Evolutionary conservation across 192 early-diverging fungal genomes (phyloP), one percentile per base, ranked within the genome.

Genomic region (Umbelopsis sp.): DNA sequence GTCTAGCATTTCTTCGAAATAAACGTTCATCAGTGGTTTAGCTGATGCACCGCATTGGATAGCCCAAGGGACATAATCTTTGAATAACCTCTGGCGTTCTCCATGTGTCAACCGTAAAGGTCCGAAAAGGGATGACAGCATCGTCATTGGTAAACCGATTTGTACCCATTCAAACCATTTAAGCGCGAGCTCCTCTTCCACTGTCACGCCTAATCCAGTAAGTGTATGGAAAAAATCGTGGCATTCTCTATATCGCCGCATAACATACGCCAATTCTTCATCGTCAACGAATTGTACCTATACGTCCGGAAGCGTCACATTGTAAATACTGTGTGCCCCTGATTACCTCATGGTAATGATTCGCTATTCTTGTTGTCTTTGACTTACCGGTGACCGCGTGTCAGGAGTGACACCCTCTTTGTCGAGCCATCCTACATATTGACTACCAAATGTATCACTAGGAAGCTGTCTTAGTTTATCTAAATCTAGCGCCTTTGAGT

Each of bases 91-190:
- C 21, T 71, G 64, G 16, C 91, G 78, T 76, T 97, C 89, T 18
- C 66, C 47, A 1, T 76, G 66, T 0, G 83, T 80, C 67, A 98
- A 77, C 15, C 88, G 74, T 58, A 97, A 69, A 0, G 94, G 95
- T 0, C 95, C 97, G 77, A 94, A 84, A 7, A 92, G 66, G n/a
- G 91, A 91, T 15, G 89, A 86, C n/a, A 97, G 75, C 76, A 91
- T 79, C 0, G 92, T 89, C 76, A 99, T 90, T 13, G 97, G 97
- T 58, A 99, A 74, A 2, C 93, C 94, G 1, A 91, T 95, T 74
- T 99, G 97, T 12, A 84, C 85, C 80, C 91, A 89, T 78, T 99
- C 97, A 74, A 97, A 94, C 89, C 92, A 93, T 84, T 99, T 99
- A 46, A 99, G 84, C 6, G 91, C 95, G 64, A 98, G 82, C 84